Evolutionary conservation across 306 rosid genomes (phyloP), one percentile per base, ranked within the genome.

Genomic region (Begonia loranthoides): DNA sequence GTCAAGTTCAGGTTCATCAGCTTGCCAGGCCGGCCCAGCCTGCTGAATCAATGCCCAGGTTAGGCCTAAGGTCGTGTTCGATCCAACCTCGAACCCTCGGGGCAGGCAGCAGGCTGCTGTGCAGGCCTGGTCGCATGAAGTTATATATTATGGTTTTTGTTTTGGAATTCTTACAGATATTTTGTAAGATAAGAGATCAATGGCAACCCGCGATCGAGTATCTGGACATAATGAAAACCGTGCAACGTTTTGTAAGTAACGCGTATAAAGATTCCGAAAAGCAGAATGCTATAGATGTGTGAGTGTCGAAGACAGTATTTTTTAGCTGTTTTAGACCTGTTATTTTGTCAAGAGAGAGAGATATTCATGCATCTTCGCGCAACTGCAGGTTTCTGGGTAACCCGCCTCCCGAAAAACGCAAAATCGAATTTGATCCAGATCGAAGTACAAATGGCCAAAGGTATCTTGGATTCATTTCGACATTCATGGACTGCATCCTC

Each of bases 181-280:
- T 90, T 65, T 78, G 86, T 7, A 81, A 76, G 71, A 90, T 63
- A 63, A 77, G 94, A 90, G 99, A 94, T 46, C 87, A 86, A 58
- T 90, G 99, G 94, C 83, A 71, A 65, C 88, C 99, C 36, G 88
- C 99, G 38, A 66, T 87, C n/a, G 94, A 90, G 50, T 90, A 95
- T 11, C 86, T 74, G 63, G 99, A 90, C 50, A 59, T 86, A 52
- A 46, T 90, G 24, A 77, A 95, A 69, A 76, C 93, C 34, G 47
- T 90, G 41, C 99, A 83, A 63, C 84, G 99, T 36, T 90, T 76
- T 73, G 82, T 79, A 56, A 90, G 68, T 66, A 90, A 90, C 54
- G 72, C 94, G 49, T 90, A 83, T 9, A 39, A 73, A 75, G 99
- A 90, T 40, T 71, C 68, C 39, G 69, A 67, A 65, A 90, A 86